Evolutionary conservation across 331 rosid species (phyloP).

Genomic region (Rosa hybrid): DNA sequence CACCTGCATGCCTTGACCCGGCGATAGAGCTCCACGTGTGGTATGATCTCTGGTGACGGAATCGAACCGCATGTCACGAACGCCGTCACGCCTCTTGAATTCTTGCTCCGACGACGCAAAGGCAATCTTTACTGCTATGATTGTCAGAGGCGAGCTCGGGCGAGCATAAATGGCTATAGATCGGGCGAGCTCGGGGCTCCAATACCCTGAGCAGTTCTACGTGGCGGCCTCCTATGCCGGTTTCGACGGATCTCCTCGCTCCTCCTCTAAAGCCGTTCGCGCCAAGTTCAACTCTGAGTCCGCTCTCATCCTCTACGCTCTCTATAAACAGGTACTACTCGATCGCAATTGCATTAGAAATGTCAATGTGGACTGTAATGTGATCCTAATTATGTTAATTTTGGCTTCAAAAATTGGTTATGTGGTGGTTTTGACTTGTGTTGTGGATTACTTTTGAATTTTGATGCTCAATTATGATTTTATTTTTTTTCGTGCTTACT

Average conservation of each 20-base stretch:
- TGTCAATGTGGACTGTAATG: not conserved
- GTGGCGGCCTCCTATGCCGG: slow-evolving; percentile 90
- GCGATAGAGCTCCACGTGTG: too few relatives aligned
- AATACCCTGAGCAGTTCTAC: slow-evolving; percentile 91
- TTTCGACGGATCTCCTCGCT: slow-evolving; percentile 77
- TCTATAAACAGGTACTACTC: slow-evolving; percentile 71
- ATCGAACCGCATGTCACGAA: too few relatives aligned
- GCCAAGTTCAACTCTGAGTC: slow-evolving; percentile 77
- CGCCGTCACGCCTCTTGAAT: too few relatives aligned
- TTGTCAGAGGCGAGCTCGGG: too few relatives aligned
- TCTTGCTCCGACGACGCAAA: too few relatives aligned
- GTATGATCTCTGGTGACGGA: too few relatives aligned
- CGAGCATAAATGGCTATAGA: slow-evolving; percentile 37
- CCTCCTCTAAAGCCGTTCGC: slow-evolving; percentile 77
- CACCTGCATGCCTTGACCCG: too few relatives aligned
- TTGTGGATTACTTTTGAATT: too few relatives aligned
- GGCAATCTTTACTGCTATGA: too few relatives aligned
- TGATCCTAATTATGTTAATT: not conserved
- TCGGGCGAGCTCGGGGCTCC: slow-evolving; percentile 76
- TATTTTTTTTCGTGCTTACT: too few relatives aligned
- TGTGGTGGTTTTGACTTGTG: not conserved
- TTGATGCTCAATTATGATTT: too few relatives aligned
- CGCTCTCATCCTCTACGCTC: slow-evolving; percentile 83
- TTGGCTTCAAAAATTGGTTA: not conserved
- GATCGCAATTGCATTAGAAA: not conserved